Base-by-base conservation (phyloP, 1,284 basidiomycete genomes). In the Tylopilus orsonianus region DNA sequence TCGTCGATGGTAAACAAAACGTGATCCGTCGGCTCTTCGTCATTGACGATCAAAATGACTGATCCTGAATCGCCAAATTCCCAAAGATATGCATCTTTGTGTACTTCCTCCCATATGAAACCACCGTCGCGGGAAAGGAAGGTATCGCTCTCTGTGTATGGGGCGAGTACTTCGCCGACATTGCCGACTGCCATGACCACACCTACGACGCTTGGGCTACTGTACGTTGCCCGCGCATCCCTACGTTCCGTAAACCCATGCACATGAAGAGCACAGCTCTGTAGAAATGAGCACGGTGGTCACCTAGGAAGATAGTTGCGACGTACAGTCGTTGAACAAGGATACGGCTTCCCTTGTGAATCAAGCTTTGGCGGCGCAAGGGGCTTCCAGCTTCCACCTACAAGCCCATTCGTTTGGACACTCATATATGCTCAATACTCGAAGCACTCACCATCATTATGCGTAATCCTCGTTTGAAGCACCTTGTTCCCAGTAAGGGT, bases 1-100 rank as follows among this genome's bases (percentile, higher is more conserved):
- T 99, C 91, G 66, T 99, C 84, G 5, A 85, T 88, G 40, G 90
- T 91, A 72, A 87, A 98, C 53, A 94, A 68, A 32, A 98, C 81
- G 56, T 89, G 85, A 64, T 97, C 90, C 2, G 92, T 96, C 0
- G 93, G 81, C 50, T 88, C 87, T 66, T 98, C 94, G 68, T 99
- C 97, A 67, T 98, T 97, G 46, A 85, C 93, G 70, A 99, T 87
- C 54, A 99, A 75, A 30, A 99, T 77, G 51, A 99, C 79, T 0
- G 93, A 93, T 8, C 97, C 96, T 2, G 93, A 96, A 71, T 99
- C 97, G 30, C 96, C 96, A 62, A 94, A 98, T 64, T 97, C 94
- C 93, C 94, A 99, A 44, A 97, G 78, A 65, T 98, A 90, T 0
- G 97, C 95, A 59, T 97, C 95, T 67, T 99, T 99, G 74, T 94